These are phyloP conservation scores for Oxyria digyna DNA, from an alignment of 148 eudicot species.

Conservation along the genomic window DNA sequence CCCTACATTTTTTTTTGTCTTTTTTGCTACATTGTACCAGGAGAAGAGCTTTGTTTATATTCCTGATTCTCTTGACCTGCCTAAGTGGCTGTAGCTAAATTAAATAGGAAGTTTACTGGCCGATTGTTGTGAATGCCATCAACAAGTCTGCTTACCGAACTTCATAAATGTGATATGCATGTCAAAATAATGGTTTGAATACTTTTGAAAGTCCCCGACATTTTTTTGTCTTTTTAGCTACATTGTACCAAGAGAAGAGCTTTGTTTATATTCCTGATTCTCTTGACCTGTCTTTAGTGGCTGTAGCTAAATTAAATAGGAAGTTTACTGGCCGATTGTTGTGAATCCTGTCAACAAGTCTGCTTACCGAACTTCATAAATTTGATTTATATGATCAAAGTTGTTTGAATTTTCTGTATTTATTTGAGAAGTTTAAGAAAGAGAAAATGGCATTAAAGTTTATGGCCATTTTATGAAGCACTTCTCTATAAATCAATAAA, in stretches of 20 bases:
- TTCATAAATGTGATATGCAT: too few relatives aligned
- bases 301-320: slow-evolving; percentile 8
- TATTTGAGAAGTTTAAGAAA: slow-evolving; percentile 3
- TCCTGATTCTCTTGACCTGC: slow-evolving; percentile 6
- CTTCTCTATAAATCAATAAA: slow-evolving; percentile 3
- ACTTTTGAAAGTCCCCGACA: too few relatives aligned
- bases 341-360: neutral
- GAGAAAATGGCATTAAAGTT: slow-evolving; percentile 2
- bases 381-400: neutral
- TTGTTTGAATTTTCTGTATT: neutral
- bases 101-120: slow-evolving; percentile 9
- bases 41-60: neutral
- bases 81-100: slow-evolving; percentile 11
- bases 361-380: slow-evolving; percentile 2
- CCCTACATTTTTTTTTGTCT: too few relatives aligned
- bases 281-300: slow-evolving; percentile 10
- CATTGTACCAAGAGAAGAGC: neutral
- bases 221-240: neutral
- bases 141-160: slow-evolving; percentile 2
- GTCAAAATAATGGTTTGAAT: too few relatives aligned
- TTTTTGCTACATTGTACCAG: neutral
- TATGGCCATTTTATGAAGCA: slow-evolving; percentile 4
- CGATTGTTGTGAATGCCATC: slow-evolving; percentile 6
- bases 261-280: neutral
- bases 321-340: slow-evolving; percentile 13